Evolutionary conservation across 352 stramenopile genomes (phyloP).

Genomic region (Pythium phragmiticola): DNA sequence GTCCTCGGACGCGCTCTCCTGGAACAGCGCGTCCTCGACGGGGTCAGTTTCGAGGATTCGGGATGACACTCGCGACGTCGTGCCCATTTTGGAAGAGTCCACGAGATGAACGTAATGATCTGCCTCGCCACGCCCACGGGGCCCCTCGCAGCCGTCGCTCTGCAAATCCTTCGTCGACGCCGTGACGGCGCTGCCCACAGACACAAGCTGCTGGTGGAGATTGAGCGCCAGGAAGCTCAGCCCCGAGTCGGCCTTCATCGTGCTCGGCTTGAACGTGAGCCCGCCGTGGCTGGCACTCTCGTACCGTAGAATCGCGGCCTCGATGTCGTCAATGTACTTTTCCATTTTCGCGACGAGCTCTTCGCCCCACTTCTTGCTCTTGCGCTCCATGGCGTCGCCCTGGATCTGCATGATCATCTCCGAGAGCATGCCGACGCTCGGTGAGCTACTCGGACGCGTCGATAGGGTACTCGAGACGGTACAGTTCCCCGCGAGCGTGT

Average conservation of each 20-base stretch:
- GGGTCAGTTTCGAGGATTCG: slow-evolving; percentile 22
- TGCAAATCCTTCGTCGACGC: slow-evolving; percentile 31
- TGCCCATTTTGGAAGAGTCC: slow-evolving; percentile 17
- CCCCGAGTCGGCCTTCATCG: slow-evolving; percentile 81
- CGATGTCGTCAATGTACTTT: slow-evolving; percentile 77
- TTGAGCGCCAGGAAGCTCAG: slow-evolving; percentile 83
- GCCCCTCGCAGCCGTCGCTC: not conserved
- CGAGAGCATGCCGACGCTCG: slow-evolving; percentile 76
- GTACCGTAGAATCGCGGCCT: slow-evolving; percentile 76
- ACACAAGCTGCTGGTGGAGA: slow-evolving; percentile 82
- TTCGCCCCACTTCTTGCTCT: slow-evolving; percentile 78
- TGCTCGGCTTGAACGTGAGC: slow-evolving; percentile 85
- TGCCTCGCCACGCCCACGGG: not conserved
- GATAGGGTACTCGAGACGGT: not conserved
- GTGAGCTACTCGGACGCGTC: slow-evolving; percentile 11
- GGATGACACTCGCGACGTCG: slow-evolving; percentile 8
- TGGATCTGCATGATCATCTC: slow-evolving; percentile 89
- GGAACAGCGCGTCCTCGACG: slow-evolving; percentile 13
- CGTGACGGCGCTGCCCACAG: slow-evolving; percentile 64
- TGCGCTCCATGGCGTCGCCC: slow-evolving; percentile 73
- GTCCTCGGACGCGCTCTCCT: slow-evolving; percentile 23
- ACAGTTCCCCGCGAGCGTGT: not conserved
- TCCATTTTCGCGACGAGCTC: slow-evolving; percentile 77
- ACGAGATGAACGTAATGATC: slow-evolving; percentile 27
- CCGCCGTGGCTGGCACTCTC: slow-evolving; percentile 61